Base-by-base conservation (phyloP, 1,139 yeast species). In the Candida sp. region DNA sequence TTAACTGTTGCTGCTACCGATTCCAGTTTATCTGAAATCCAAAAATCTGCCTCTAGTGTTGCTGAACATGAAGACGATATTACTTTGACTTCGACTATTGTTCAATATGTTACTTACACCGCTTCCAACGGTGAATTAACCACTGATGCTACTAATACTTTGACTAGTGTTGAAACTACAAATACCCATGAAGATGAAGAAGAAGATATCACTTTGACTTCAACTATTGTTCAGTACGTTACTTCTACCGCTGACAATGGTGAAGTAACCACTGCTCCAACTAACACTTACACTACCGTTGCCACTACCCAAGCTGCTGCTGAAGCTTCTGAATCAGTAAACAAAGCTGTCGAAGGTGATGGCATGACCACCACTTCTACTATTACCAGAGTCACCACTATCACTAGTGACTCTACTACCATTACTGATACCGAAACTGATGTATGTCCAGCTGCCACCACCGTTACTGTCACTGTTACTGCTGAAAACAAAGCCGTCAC, bases 381-480 rank as follows among this genome's bases (percentile, higher is more conserved):
- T 36, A 51, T 54, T 41, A 51, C 60, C 38, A 50, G 55, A 27
- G 60, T 66, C 22, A 49, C 45, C 33, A 39, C 48, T 39, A 49
- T 53, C 37, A 62, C 66, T 33, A 45, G 56, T 32, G 60, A 68
- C 36, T 54, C 48, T 33, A 51, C 49, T 34, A 49, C 48, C 23
- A 48, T 53, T 36, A 52, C 55, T 40, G 22, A 45, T 21, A 43
- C 49, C 19, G 46, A 36, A 15, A 44, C 55, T 23, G 42, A 35
- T 11, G 40, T 43, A 27, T 45, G 43, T 29, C 64, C 70, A 53
- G 57, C 49, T 38, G 60, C 70, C 19, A 45, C 59, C 9, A 66
- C 73, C 19, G 71, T 64, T 21, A 67, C 72, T 21, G 72, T 66
- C 19, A 68, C 73, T 32, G 70, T 63, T 22, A 64, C 69, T 19